These are phyloP conservation scores for Dichotomopilus funicola DNA, from an alignment of 2,329 filamentous ascomycete species.

Conservation along the genomic window DNA sequence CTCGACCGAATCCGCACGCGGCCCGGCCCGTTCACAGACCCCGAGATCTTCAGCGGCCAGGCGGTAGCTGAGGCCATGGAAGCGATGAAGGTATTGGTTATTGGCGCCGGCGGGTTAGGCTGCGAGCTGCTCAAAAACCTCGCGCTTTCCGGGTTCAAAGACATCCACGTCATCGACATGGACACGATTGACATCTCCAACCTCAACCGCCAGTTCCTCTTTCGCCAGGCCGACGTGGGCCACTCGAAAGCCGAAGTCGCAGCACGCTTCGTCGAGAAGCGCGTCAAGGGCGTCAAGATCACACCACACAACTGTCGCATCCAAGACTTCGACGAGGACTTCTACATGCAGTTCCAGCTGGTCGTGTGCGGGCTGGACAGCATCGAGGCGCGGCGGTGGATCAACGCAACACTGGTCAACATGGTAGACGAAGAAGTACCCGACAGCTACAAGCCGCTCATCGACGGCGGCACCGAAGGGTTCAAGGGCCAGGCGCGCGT, in stretches of 20 bases:
- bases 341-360: conserved; percentile 95
- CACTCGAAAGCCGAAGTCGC: conserved; percentile 91
- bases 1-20: conserved; percentile 74
- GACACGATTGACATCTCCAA: conserved; percentile 99
- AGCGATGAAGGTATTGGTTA: conserved; percentile 67
- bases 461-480: conserved; percentile 93
- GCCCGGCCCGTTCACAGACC: conserved; percentile 74
- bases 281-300: conserved; percentile 86
- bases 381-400: conserved; percentile 97
- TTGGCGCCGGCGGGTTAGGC: conserved; percentile 86
- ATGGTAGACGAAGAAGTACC: conserved; percentile 80
- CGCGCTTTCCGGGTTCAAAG: conserved; percentile 88
- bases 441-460: conserved; percentile 84
- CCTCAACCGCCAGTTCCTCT: conserved; percentile 94
- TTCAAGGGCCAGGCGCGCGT: conserved; percentile 97
- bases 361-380: conserved; percentile 93
- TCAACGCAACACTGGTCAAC: conserved; percentile 85
- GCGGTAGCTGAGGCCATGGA: conserved; percentile 52
- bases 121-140: conserved; percentile 97
- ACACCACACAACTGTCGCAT: conserved; percentile 92
- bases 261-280: conserved; percentile 80
- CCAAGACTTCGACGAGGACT: conserved; percentile 92
- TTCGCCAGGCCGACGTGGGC: conserved; percentile 84
- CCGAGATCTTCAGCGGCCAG: conserved; percentile 47
- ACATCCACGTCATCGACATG: conserved; percentile 99